Base-by-base conservation (phyloP, 495 filamentous ascomycete genomes). In the Parathielavia hyrcaniae region DNA sequence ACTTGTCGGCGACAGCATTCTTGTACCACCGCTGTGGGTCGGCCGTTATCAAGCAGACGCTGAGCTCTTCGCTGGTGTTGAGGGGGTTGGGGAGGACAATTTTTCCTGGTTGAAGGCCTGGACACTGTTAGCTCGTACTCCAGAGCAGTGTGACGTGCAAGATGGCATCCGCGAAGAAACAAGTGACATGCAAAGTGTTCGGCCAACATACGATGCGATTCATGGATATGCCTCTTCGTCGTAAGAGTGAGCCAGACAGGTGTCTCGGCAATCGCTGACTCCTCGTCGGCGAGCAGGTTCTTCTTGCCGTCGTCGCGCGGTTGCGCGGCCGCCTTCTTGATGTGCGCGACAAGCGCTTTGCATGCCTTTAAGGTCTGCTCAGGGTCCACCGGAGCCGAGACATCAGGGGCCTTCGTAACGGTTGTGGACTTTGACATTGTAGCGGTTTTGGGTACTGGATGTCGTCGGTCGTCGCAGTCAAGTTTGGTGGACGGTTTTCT, bases 11-110 rank as follows among this genome's bases (percentile, higher is more conserved):
- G 86, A 77, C 38, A 83, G 82, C 61, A 96, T 97, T 89, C 78
- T 97, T 97, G 77, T 91, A 91, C 19, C 78, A 74, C 51, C 92
- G 85, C 77, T 96, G 90, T 13, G 93, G 93, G 67, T 96, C 74
- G 45, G 77, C 77, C 36, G 73, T 74, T 59, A 76, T 91, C 51
- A 96, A 76, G 71, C 91, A 96, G 65, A 95, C 84, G 54, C 80
- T 88, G 52, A 82, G 45, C 59, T 70, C 68, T 41, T 76, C 41
- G 74, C 80, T 32, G 79, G 71, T 50, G 73, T 87, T 85, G 36
- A 93, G 79, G 5, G 88, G 77, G 69, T 93, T 83, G 13, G 90
- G 88, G 9, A 86, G 71, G 4, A 73, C 50, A 59, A 80, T 78
- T 59, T 76, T 78, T 59, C 61, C 56, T 23, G 93, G 92, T 76